Evolutionary conservation across 148 eudicot species (phyloP), one percentile per base, ranked within the genome.

Genomic region (Arbutus unedo): DNA sequence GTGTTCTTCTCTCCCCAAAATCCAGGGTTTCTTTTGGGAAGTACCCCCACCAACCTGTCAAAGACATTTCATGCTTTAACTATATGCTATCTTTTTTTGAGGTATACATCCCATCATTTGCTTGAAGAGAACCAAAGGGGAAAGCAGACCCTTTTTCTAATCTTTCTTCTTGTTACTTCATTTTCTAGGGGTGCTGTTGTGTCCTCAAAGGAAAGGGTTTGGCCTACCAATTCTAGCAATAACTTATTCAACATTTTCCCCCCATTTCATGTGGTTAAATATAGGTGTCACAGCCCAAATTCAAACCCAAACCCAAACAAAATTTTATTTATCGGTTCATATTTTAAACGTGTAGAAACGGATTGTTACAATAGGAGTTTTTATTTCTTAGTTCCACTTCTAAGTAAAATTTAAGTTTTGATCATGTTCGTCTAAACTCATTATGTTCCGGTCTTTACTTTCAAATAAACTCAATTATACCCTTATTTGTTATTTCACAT

Each of bases 11-110:
- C 38, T 0, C 1, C 38, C 38, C 38, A 55, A 55, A 55, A 10
- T 10, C 3, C 4, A 55, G 3, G 2, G 59, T 55, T 55, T 55
- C 15, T 73, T 73, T 73, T 48, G 49, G 11, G 53, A 73, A 73
- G 76, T 73, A 73, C 38, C 38, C n/a, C 19, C 25, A 19, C 68
- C 76, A 73, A 73, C 76, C 76, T 73, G 53, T 73, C 9, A 19
- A 51, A 73, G 4, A 23, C 15, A 9, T 7, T 11, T 10, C 47
- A 13, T 47, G 59, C 59, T 55, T 73, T 19, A 45, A 72, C 21
- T 15, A 43, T 18, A 72, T 72, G 76, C 76, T 51, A 44, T 44
- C 2, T 72, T 44, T 2, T 18, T 72, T 72, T 72, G 50, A 18
- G 48, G 3, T 16, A 31, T 31, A 31, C 38, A 45, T 16, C 21